Conservation (phyloP, 805 yeast genomes). For the Isabelozyma gotoi region DNA sequence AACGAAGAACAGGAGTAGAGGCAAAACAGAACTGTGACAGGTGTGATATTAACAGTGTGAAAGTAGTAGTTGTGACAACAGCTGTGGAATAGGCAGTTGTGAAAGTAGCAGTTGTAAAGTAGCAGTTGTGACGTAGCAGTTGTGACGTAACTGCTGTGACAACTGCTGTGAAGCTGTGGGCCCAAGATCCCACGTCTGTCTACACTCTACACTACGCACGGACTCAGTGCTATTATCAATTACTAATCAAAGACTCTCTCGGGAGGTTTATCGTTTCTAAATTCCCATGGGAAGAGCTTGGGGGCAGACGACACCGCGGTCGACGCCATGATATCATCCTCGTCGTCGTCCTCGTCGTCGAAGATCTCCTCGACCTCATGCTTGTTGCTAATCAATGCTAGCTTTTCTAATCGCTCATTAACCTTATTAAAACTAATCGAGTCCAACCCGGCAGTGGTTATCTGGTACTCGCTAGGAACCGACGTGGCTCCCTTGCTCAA, state of each 20-base stretch:
- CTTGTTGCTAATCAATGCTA: conserved; percentile 11
- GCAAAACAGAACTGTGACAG: background rate
- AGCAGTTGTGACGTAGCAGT: no score
- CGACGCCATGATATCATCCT: conserved; percentile 1
- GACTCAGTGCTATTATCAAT: no score
- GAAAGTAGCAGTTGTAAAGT: no score
- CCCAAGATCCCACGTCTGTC: background rate
- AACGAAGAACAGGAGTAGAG: background rate
- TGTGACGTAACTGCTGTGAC: no score
- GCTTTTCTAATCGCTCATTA: conserved; percentile 9
- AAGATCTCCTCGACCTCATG: conserved; percentile 11
- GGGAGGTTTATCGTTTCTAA: conserved; percentile 12
- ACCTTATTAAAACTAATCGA: conserved; percentile 5
- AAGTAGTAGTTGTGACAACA: no score
- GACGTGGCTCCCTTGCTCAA: background rate
- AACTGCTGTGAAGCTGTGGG: no score
- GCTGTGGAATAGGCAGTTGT: no score
- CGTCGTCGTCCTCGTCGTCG: conserved; percentile 5
- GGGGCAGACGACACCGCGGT: conserved; percentile 7
- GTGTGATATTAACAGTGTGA: no score
- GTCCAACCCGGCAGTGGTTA: background rate
- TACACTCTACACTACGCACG: background rate
- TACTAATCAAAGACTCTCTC: conserved; percentile 25
- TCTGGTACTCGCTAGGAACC: background rate
- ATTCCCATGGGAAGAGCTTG: conserved; percentile 41